Base-by-base conservation (phyloP, 2,329 filamentous ascomycete species). In the Penicillium sp. region DNA sequence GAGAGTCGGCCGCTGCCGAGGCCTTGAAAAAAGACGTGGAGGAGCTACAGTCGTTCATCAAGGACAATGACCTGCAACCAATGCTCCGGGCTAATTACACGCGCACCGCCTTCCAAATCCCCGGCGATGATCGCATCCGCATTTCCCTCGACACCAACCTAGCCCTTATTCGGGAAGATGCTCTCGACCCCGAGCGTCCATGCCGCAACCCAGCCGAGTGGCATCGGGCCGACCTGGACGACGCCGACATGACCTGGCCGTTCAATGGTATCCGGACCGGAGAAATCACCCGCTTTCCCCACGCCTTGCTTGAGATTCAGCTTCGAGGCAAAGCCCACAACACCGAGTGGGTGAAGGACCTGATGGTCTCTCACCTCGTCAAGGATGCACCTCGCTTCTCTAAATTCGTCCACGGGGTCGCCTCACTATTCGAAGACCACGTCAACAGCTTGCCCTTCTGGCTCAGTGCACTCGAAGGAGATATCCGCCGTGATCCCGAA, bases 361-460 rank as follows among this genome's bases (percentile, higher is more conserved):
- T 99, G 59, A 96, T 95, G 82, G 80, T 82, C 44, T 96, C 90
- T 4, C 92, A 99, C 69, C 80, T 99, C 4, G 88, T 99, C 55
- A 90, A 95, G 66, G 84, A 90, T 38, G 85, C 88, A 0, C 89
- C 91, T 1, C 83, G 87, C 42, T 99, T 99, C 74, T 96, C 90
- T 62, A 99, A 99, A 70, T 99, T 97, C 61, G 87, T 95, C 2
- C 92, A 99, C 63, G 93, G 93, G 53, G 85, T 95, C 4, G 91
- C 92, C 7, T 85, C 86, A 33, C 78, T 99, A 2, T 97, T 97
- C 60, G 93, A 97, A 63, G 89, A 99, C 70, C 83, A 95, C 64
- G 91, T 99, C 69, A 97, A 97, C 73, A 91, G 83, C 55, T 84
- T 97, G 64, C 93, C 93, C 12, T 96, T 97, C 75, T 99, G 93